Evolutionary conservation across 2,329 filamentous ascomycete genomes (phyloP), one percentile per base, ranked within the genome.

Genomic region (Colletotrichum destructivum): DNA sequence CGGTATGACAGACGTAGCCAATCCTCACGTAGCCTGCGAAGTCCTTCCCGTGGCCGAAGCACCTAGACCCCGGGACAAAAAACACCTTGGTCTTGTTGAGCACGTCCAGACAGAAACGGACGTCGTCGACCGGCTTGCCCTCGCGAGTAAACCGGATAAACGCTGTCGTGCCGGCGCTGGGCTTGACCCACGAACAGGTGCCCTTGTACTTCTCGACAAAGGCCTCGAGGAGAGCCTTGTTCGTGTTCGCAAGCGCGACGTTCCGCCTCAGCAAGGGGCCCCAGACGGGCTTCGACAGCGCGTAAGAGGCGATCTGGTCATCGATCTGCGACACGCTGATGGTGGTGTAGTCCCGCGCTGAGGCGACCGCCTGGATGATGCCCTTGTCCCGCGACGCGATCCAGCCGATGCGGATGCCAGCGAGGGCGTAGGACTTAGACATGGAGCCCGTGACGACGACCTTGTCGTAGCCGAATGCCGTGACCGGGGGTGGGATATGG

Each of bases 271-370:
- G 83, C 13, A 86, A 76, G 5, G 76, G 76, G 4, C 78, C 78
- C 38, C 81, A 79, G 2, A 89, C 85, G 2, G 78, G 74, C 6
- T 78, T 74, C 7, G 89, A 88, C 9, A 98, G 83, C 0, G 95
- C 94, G 77, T 91, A 96, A 38, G 89, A 88, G 2, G 94, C 95
- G 13, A 97, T 86, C 61, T 89, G 88, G 79, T 97, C 94, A 79
- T 97, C 94, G 8, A 98, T 83, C 77, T 92, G 90, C n/a, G 93
- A 93, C 0, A 97, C 94, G 49, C 92, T 93, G 76, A 97, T 97
- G 35, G 93, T 95, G 4, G 94, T 97, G 84, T 96, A 97, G 80
- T 96, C 92, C 51, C 94, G 87, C 1, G 91, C 91, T 16, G 84
- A 81, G 13, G 91, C 90, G 73, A 93, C 86, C 16, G 86, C 84